phyloP scores from a whole-genome alignment of 495 filamentous ascomycete species.

The Penicillium chermesinum region DNA sequence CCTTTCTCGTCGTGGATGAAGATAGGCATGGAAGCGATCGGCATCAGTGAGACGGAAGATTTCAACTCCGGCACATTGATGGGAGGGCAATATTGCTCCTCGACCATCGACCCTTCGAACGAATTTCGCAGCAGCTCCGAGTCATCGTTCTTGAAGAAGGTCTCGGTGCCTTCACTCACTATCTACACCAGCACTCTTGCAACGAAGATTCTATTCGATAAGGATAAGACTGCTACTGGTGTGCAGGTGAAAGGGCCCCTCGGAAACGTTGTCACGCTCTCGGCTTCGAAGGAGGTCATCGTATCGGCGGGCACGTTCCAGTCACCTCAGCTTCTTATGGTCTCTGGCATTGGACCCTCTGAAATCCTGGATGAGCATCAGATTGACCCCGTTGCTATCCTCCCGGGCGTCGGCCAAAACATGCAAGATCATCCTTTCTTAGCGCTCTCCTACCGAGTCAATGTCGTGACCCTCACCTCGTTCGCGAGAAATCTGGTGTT shows the following conservation, averaged over 20 bases:
- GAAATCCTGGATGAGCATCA: conserved; percentile 26
- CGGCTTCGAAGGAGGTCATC: conserved; percentile 13
- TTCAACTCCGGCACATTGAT: conserved; percentile 28
- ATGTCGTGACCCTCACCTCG: conserved; percentile 20
- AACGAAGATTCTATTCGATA: conserved; percentile 22
- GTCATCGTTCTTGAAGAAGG: conserved; percentile 27
- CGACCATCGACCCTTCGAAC: conserved; percentile 32
- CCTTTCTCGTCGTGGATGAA: conserved; percentile 41
- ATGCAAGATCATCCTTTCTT: conserved; percentile 41
- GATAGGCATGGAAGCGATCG: conserved; percentile 33
- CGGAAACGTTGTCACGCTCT: conserved; percentile 12
- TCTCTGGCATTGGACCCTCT: conserved; percentile 42
- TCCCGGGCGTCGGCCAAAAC: conserved; percentile 46
- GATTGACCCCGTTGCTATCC: conserved; percentile 38
- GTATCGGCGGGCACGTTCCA: conserved; percentile 14
- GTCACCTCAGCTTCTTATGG: conserved; percentile 14
- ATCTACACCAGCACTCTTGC: conserved; percentile 17
- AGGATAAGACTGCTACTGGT: conserved; percentile 17
- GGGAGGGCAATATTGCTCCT: conserved; percentile 34
- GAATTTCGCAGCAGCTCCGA: conserved; percentile 37
- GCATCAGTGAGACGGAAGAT: conserved; percentile 26
- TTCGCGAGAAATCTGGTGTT: conserved; percentile 10
- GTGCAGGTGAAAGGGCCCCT: conserved; percentile 15
- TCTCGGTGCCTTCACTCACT: conserved; percentile 10
- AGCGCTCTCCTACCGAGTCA: conserved; percentile 14